Conservation (phyloP, 495 filamentous ascomycete species). For the Hyaloscypha bicolor region DNA sequence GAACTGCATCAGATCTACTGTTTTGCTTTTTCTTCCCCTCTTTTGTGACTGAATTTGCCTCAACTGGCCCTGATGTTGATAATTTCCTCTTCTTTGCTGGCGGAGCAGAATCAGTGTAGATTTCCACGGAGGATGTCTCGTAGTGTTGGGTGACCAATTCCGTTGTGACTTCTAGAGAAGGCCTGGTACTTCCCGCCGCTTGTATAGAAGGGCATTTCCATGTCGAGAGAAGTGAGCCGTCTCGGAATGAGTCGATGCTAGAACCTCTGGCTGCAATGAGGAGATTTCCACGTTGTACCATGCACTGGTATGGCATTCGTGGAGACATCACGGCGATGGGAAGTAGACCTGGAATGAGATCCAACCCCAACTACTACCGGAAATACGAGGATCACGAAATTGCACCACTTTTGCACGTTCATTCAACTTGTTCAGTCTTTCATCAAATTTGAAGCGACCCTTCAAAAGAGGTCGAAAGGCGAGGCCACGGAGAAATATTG, state of each 20-base stretch:
- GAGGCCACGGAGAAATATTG: too few species aligned
- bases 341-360: not conserved
- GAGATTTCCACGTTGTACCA: slow-evolving; percentile 39
- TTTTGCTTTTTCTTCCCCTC: slow-evolving; percentile 25
- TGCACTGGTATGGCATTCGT: slow-evolving; percentile 43
- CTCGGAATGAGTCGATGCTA: slow-evolving; percentile 43
- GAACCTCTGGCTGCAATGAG: slow-evolving; percentile 46
- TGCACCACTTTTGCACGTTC: too few species aligned
- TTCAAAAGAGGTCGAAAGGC: too few species aligned
- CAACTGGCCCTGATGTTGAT: slow-evolving; percentile 3
- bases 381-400: not conserved
- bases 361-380: not conserved
- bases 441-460: too few species aligned
- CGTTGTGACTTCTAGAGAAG: not conserved
- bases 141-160: slow-evolving; percentile 6
- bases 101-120: slow-evolving; percentile 9
- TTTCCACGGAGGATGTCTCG: slow-evolving; percentile 13
- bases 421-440: too few species aligned
- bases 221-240: slow-evolving; percentile 40
- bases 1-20: slow-evolving; percentile 18
- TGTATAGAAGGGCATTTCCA: slow-evolving; percentile 35
- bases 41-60: not conserved
- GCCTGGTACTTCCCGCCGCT: not conserved
- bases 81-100: slow-evolving; percentile 33
- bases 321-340: not conserved